These are phyloP conservation scores for Xerocomus tenax DNA, from an alignment of 1,284 basidiomycete species.

Conservation along the genomic window DNA sequence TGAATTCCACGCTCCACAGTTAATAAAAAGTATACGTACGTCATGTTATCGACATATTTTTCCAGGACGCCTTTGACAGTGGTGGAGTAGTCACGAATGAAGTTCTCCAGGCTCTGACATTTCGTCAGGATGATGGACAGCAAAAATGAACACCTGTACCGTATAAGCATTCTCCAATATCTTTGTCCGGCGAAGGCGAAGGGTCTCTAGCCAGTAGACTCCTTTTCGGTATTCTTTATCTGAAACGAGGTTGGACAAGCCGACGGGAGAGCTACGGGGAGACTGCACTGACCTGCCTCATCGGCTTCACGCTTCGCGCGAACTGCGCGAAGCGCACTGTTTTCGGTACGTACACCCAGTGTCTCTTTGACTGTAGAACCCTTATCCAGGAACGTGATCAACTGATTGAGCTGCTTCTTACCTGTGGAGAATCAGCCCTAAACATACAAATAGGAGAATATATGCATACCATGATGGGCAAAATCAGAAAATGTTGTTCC, in stretches of 20 bases:
- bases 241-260: conserved; percentile 25
- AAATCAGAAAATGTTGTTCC: conserved; percentile 66
- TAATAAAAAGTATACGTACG: conserved; percentile 37
- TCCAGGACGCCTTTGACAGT: conserved; percentile 59
- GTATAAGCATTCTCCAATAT: conserved; percentile 74
- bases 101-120: conserved; percentile 66
- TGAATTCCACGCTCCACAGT: conserved; percentile 11
- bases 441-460: background rate
- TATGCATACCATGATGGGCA: conserved; percentile 58
- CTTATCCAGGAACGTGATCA: conserved; percentile 72
- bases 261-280: background rate
- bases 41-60: conserved; percentile 71
- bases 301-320: conserved; percentile 85
- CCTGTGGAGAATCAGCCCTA: conserved; percentile 35
- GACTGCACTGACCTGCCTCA: conserved; percentile 62
- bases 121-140: conserved; percentile 8
- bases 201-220: conserved; percentile 89
- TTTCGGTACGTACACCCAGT: conserved; percentile 49
- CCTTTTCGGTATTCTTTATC: conserved; percentile 90
- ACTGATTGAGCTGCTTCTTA: conserved; percentile 68
- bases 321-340: conserved; percentile 60
- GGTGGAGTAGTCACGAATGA: conserved; percentile 66
- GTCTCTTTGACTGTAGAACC: conserved; percentile 52
- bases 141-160: conserved; percentile 36
- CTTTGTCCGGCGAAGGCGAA: conserved; percentile 75